Evolutionary conservation across 129 eudicot genomes (phyloP).

Genomic region (Gnaphalium uliginosum): DNA sequence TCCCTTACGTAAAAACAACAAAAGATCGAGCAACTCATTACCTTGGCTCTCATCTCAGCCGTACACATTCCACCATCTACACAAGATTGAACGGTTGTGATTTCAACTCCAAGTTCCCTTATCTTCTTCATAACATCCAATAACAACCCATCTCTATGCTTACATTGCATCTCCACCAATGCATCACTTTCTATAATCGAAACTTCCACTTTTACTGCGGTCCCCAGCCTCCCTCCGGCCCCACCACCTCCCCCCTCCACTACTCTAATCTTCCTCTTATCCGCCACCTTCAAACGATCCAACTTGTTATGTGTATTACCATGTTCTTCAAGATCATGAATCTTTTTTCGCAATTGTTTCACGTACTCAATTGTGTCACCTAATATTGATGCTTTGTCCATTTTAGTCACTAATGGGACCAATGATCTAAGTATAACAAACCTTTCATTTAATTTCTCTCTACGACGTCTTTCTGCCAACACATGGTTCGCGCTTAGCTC

Average conservation of each 20-base stretch:
- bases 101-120: slow-evolving; percentile 59
- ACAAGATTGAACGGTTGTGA: slow-evolving; percentile 63
- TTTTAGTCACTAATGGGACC: slow-evolving; percentile 84
- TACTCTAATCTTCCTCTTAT: slow-evolving; percentile 50
- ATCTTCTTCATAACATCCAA: slow-evolving; percentile 75
- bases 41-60: slow-evolving; percentile 92
- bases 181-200: slow-evolving; percentile 93
- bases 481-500: slow-evolving; percentile 72
- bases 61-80: slow-evolving; percentile 43
- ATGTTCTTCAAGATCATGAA: slow-evolving; percentile 63
- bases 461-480: slow-evolving; percentile 77
- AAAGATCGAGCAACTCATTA: slow-evolving; percentile 14
- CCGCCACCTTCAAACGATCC: slow-evolving; percentile 17
- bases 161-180: slow-evolving; percentile 73
- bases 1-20: not conserved
- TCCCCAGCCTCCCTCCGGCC: slow-evolving; percentile 28
- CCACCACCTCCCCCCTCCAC: slow-evolving; percentile 39
- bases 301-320: not conserved
- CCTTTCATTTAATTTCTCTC: slow-evolving; percentile 86
- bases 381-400: slow-evolving; percentile 90
- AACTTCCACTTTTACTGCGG: slow-evolving; percentile 58
- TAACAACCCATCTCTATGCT: slow-evolving; percentile 60
- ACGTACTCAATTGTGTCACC: slow-evolving; percentile 93
- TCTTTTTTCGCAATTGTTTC: slow-evolving; percentile 60
- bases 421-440: slow-evolving; percentile 59